Evolutionary conservation across 139 green algal genomes (phyloP), one percentile per base, ranked within the genome.

Genomic region (Ostreobium quekettii): DNA sequence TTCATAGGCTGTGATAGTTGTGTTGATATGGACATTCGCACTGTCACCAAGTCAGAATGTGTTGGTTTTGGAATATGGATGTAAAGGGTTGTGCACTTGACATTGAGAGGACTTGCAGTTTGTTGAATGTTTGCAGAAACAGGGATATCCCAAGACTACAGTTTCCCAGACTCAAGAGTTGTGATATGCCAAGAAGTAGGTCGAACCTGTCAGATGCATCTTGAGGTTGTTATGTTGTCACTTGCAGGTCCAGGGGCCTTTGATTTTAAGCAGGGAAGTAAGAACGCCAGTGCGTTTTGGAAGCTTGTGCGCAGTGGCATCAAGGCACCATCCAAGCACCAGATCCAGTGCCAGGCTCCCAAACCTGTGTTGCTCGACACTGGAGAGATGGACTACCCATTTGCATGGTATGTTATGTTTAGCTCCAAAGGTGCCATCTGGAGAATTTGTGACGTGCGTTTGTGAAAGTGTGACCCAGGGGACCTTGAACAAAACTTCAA

Each of bases 301-400:
- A 71, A 71, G 30, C 35, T 87, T 7, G 79, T 94, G 31, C 29
- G 72, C 47, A 49, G 70, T 64, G 83, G 93, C 64, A 61, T 94
- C 26, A 64, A 80, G 30, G 2, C n/a, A n/a, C 71, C 76, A 2
- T 66, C 74, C 7, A 8, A 32, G 2, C 22, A 80, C 32, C 89
- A 95, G 78, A 30, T 69, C 3, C 57, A 60, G 4, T 95, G 89
- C 74, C 89, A 95, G n/a, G 70, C 71, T 24, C 87, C 88, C 46
- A 95, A 95, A 66, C 89, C 87, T 38, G 88, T 95, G 29, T 77
- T 95, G 59, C 78, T 95, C 32, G 86, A 95, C 70, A 87, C 81
- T n/a, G 85, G 89, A 30, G 66, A 87, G 48, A 76, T 85, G 28
- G 76, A 82, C 28, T 64, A 81, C 8, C 89, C 89, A 2, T 95